phyloP scores from a whole-genome alignment of 108 stramenopile genomes.

The Nitzschia inconspicua region DNA sequence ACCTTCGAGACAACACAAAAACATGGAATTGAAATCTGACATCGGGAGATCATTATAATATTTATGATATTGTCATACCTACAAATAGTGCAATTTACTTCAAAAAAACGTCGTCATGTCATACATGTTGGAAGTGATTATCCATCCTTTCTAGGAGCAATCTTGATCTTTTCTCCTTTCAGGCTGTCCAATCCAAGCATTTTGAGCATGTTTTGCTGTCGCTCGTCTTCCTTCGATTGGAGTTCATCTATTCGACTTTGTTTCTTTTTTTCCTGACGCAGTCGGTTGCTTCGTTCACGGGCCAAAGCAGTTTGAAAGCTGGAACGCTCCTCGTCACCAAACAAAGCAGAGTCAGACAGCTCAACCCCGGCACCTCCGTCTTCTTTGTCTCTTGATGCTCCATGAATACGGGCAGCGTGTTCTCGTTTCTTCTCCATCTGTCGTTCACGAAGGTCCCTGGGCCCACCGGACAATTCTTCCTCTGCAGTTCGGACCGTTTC shows the following conservation, averaged over 20 bases:
- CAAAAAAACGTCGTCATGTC: too few relatives aligned
- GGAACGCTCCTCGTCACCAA: slow-evolving; percentile 32
- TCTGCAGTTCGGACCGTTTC: slow-evolving; percentile 39
- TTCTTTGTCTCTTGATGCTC: slow-evolving; percentile 47
- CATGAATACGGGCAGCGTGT: slow-evolving; percentile 46
- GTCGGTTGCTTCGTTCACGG: slow-evolving; percentile 28
- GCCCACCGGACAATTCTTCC: slow-evolving; percentile 51
- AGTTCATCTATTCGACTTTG: slow-evolving; percentile 37
- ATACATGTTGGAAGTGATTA: too few relatives aligned
- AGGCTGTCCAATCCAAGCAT: slow-evolving; percentile 59
- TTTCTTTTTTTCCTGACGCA: slow-evolving; percentile 34
- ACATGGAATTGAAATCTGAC: too few relatives aligned
- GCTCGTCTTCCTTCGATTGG: slow-evolving; percentile 60
- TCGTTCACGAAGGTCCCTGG: slow-evolving; percentile 51
- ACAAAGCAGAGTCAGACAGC: slow-evolving; percentile 55
- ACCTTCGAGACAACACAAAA: too few relatives aligned
- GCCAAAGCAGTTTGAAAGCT: slow-evolving; percentile 48
- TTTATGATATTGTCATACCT: too few relatives aligned
- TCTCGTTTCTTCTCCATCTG: slow-evolving; percentile 53
- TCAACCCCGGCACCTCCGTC: slow-evolving; percentile 38
- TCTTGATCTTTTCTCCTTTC: slow-evolving; percentile 66
- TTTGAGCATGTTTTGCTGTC: slow-evolving; percentile 60
- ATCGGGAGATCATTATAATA: too few relatives aligned
- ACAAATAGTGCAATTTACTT: too few relatives aligned
- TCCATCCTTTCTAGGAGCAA: slow-evolving; percentile 38